Conservation (phyloP, 2,329 filamentous ascomycete genomes). For the Fusarium goolgardi region DNA sequence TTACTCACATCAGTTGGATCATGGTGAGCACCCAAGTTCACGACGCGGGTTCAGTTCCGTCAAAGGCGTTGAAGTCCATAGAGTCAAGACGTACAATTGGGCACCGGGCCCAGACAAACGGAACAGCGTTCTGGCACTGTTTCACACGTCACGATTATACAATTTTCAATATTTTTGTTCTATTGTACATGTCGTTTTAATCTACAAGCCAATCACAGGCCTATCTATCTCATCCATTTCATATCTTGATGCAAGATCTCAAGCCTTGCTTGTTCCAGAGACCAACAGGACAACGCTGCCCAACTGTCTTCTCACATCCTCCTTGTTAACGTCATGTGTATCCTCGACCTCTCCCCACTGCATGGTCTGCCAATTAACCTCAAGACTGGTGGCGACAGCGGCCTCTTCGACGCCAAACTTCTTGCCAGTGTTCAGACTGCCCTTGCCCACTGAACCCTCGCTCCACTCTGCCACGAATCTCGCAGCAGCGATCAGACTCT, state of each 20-base stretch:
- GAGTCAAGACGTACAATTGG: not conserved
- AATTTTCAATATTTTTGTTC: not conserved
- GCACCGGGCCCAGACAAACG: not conserved
- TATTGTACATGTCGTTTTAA: slow-evolving; percentile 36
- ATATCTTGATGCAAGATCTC: not conserved
- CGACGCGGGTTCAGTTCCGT: not conserved
- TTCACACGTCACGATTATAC: not conserved
- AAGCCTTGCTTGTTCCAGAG: slow-evolving; percentile 63
- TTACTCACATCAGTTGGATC: not conserved
- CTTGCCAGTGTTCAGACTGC: slow-evolving; percentile 49
- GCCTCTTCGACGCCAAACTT: slow-evolving; percentile 86
- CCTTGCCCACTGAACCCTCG: slow-evolving; percentile 70
- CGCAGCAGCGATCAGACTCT: slow-evolving; percentile 83
- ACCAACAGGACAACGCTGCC: slow-evolving; percentile 88
- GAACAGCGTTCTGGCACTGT: not conserved
- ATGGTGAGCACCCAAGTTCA: too few relatives aligned
- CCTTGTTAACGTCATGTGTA: slow-evolving; percentile 94
- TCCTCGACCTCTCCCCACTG: slow-evolving; percentile 98
- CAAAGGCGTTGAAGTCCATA: not conserved
- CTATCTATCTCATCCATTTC: not conserved
- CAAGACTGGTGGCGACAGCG: slow-evolving; percentile 78
- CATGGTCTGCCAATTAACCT: slow-evolving; percentile 89
- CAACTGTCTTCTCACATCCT: slow-evolving; percentile 87
- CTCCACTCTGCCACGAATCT: slow-evolving; percentile 90
- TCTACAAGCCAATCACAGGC: slow-evolving; percentile 25